Conservation (phyloP, 163 green algal species). For the Coccomyxa subellipsoidea region DNA sequence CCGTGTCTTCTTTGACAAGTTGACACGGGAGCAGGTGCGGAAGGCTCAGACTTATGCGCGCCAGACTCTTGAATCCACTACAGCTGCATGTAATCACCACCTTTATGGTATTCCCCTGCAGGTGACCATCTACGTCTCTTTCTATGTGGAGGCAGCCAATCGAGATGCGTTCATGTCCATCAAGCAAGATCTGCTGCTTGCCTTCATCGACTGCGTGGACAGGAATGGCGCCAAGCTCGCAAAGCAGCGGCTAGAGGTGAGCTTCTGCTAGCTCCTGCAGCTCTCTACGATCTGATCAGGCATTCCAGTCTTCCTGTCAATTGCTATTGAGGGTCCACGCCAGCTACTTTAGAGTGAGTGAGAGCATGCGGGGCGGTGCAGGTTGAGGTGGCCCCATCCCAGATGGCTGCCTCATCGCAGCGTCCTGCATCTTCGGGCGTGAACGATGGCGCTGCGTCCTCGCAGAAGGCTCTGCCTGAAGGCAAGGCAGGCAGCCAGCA, state of each 20-base stretch:
- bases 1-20: constrained; percentile 86
- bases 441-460: background rate
- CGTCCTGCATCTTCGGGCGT: background rate
- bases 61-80: too few species aligned
- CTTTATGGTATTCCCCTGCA: background rate
- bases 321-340: too few species aligned
- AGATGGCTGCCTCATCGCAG: background rate
- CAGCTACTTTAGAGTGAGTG: background rate
- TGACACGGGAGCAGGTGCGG: constrained; percentile 64
- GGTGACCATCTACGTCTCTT: constrained; percentile 59
- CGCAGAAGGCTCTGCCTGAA: background rate
- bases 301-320: too few species aligned
- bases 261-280: background rate
- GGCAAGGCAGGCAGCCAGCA: background rate
- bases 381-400: background rate
- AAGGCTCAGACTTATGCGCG: background rate
- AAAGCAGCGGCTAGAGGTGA: constrained; percentile 42
- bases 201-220: constrained; percentile 81
- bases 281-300: background rate
- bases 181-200: constrained; percentile 88
- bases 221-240: constrained; percentile 74
- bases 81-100: background rate
- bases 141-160: constrained; percentile 56
- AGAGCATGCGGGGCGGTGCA: background rate
- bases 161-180: constrained; percentile 84